Evolutionary conservation across 2,329 filamentous ascomycete genomes (phyloP).

Genomic region (Graphiopsis chlorocephala): DNA sequence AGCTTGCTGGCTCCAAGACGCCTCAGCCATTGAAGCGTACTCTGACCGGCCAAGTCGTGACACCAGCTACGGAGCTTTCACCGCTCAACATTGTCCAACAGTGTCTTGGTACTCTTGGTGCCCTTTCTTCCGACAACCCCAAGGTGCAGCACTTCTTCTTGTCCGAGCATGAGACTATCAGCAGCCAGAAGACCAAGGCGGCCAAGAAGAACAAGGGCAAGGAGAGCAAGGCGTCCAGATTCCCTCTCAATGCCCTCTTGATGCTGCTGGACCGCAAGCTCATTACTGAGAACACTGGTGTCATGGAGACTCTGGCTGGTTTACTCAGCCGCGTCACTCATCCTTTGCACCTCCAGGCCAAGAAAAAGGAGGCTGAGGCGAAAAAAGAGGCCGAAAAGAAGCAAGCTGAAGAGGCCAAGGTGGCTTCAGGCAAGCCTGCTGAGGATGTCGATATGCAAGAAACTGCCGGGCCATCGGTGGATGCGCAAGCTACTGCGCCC

Average conservation of each 20-base stretch:
- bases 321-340: constrained; percentile 84
- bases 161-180: constrained; percentile 81
- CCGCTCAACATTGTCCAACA: constrained; percentile 95
- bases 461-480: constrained; percentile 20
- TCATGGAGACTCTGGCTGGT: constrained; percentile 90
- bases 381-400: constrained; percentile 32
- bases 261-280: constrained; percentile 87
- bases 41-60: constrained; percentile 54
- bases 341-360: constrained; percentile 77
- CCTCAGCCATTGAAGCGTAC: constrained; percentile 77
- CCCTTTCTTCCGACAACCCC: constrained; percentile 78
- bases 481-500: constrained; percentile 20
- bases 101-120: constrained; percentile 80
- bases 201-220: constrained; percentile 76
- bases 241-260: constrained; percentile 86
- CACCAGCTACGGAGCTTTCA: constrained; percentile 74
- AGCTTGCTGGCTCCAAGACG: constrained; percentile 64
- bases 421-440: constrained; percentile 13
- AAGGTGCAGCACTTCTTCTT: constrained; percentile 90
- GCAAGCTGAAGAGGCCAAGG: constrained; percentile 7
- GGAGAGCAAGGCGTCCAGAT: constrained; percentile 80
- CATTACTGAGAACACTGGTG: constrained; percentile 93
- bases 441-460: constrained; percentile 23
- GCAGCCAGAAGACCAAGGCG: constrained; percentile 64
- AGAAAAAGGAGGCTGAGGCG: constrained; percentile 68